Percentiles rank a stretch among this genome's conserved stretches.
These are phyloP conservation scores for Astrothelium macrocarpum DNA, from an alignment of 495 filamentous ascomycete genomes.

Conservation along the genomic window DNA sequence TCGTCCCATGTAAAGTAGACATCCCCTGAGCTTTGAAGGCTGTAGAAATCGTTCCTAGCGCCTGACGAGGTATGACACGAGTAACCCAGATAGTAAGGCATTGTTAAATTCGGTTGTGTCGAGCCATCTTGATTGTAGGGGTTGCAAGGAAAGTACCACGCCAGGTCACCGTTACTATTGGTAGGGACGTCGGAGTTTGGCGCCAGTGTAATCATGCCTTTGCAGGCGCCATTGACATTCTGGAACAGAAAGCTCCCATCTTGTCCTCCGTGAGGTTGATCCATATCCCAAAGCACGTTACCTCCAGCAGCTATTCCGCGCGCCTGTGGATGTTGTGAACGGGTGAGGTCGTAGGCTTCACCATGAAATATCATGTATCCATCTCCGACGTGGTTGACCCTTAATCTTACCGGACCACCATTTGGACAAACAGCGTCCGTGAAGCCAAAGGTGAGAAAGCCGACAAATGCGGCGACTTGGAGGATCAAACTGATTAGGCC, in stretches of 20 bases:
- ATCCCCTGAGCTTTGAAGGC: constrained; percentile 48
- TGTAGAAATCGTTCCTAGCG: constrained; percentile 67
- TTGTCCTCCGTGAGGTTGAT: constrained; percentile 66
- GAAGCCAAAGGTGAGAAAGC: constrained; percentile 95
- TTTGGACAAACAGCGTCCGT: constrained; percentile 74
- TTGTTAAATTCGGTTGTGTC: constrained; percentile 59
- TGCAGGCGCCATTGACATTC: constrained; percentile 96
- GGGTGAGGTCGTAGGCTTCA: constrained; percentile 66
- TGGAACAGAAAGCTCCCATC: constrained; percentile 98
- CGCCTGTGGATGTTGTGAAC: constrained; percentile 69
- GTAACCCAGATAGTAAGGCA: constrained; percentile 71
- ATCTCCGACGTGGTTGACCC: constrained; percentile 64
- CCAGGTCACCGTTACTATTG: constrained; percentile 61
- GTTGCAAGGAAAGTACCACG: constrained; percentile 95
- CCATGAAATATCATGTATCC: constrained; percentile 98
- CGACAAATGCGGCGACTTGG: constrained; percentile 78
- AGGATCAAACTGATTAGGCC: constrained; percentile 90
- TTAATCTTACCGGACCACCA: constrained; percentile 53
- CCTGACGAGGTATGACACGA: constrained; percentile 70
- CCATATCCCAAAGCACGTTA: constrained; percentile 82
- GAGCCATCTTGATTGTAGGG: constrained; percentile 93
- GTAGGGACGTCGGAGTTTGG: constrained; percentile 68
- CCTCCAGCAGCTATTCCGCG: constrained; percentile 55
- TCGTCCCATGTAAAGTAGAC: constrained; percentile 98
- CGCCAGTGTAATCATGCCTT: constrained; percentile 69